phyloP scores from a whole-genome alignment of 2,329 filamentous ascomycete species.

The Harringtonia lauricola region DNA sequence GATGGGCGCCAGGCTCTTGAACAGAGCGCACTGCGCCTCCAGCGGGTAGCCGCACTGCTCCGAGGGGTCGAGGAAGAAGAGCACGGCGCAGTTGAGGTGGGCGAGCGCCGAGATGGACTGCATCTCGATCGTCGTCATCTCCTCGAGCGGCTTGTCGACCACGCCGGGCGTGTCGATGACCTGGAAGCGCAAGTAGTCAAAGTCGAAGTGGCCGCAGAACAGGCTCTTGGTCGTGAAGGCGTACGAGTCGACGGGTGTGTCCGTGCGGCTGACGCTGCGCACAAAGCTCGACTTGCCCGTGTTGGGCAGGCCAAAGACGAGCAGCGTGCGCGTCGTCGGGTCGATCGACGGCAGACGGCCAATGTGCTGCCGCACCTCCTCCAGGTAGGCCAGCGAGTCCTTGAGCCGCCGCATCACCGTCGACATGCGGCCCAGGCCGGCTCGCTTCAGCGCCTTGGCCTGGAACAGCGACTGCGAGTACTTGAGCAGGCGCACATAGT shows the following conservation, averaged over 20 bases:
- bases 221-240: conserved; percentile 92
- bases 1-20: conserved; percentile 91
- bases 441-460: conserved; percentile 97
- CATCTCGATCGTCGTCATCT: conserved; percentile 99
- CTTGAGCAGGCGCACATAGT: conserved; percentile 84
- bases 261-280: conserved; percentile 80
- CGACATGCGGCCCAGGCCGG: conserved; percentile 94
- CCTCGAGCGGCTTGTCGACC: conserved; percentile 90
- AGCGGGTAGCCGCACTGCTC: conserved; percentile 96
- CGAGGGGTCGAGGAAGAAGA: conserved; percentile 97
- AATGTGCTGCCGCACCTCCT: conserved; percentile 92
- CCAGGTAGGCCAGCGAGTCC: conserved; percentile 88
- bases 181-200: conserved; percentile 82
- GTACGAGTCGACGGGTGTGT: conserved; percentile 95
- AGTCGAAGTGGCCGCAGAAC: conserved; percentile 96
- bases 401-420: conserved; percentile 92
- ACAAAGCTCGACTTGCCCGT: conserved; percentile 96
- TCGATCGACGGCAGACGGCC: conserved; percentile 97
- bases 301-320: conserved; percentile 97
- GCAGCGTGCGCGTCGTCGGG: conserved; percentile 87
- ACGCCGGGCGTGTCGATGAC: conserved; percentile 95
- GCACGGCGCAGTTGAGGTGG: conserved; percentile 84
- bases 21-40: conserved; percentile 83
- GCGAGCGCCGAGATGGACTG: conserved; percentile 97
- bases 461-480: conserved; percentile 96